Evolutionary conservation across 768 basidiomycete genomes (phyloP).

Genomic region (Amanita thiersii): DNA sequence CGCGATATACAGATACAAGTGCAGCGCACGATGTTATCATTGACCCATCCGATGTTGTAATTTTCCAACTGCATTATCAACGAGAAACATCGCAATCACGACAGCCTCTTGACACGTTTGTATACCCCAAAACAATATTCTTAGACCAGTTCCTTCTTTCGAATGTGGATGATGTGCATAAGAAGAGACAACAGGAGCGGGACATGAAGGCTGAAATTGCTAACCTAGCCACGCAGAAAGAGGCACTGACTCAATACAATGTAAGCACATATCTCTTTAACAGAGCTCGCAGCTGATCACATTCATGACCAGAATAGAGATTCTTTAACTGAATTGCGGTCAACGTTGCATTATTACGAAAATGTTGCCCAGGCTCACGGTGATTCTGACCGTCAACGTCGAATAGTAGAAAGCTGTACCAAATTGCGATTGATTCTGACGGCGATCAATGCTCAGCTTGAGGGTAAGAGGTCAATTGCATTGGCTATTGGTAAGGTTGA

Average conservation of each 20-base stretch:
- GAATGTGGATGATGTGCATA: slow-evolving; percentile 39
- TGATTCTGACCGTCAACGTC: slow-evolving; percentile 35
- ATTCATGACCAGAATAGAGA: slow-evolving; percentile 44
- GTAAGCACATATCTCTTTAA: slow-evolving; percentile 27
- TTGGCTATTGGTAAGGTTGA: neutral
- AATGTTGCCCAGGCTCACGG: slow-evolving; percentile 44
- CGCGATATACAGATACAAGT: slow-evolving; percentile 19
- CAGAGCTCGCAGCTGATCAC: neutral
- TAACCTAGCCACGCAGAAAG: slow-evolving; percentile 34
- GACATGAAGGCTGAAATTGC: slow-evolving; percentile 41
- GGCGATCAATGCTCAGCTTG: slow-evolving; percentile 42
- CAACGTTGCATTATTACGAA: slow-evolving; percentile 66
- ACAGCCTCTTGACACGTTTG: slow-evolving; percentile 33
- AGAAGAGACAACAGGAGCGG: slow-evolving; percentile 26
- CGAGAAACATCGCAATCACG: slow-evolving; percentile 12
- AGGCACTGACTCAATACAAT: slow-evolving; percentile 42
- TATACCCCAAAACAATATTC: slow-evolving; percentile 58
- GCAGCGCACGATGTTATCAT: slow-evolving; percentile 50
- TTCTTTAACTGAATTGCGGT: slow-evolving; percentile 50
- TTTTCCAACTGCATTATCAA: slow-evolving; percentile 36
- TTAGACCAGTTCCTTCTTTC: slow-evolving; percentile 64
- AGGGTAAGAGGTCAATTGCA: slow-evolving; percentile 29
- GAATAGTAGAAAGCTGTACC: slow-evolving; percentile 32
- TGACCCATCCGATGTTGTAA: slow-evolving; percentile 54
- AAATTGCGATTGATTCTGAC: slow-evolving; percentile 48